These are phyloP conservation scores for Metarhizium rileyi DNA, from an alignment of 2,329 filamentous ascomycete species.

Conservation along the genomic window DNA sequence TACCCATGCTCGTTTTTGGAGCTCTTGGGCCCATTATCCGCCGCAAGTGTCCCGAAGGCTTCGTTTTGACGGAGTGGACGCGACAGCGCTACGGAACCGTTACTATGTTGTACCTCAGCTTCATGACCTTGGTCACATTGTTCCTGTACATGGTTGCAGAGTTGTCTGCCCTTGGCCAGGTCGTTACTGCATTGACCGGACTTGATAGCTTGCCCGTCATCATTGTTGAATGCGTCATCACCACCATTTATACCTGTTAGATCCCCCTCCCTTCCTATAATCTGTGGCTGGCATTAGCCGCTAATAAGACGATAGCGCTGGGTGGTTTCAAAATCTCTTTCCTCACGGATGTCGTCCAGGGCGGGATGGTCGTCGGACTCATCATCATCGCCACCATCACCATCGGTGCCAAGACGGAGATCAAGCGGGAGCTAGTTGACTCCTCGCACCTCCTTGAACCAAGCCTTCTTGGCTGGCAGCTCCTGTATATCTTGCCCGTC, in stretches of 20 bases:
- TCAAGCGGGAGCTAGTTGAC: constrained; percentile 58
- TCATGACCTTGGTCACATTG: constrained; percentile 69
- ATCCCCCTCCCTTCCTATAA: not conserved
- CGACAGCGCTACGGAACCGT: constrained; percentile 64
- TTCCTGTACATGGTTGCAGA: constrained; percentile 85
- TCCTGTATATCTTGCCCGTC: constrained; percentile 74
- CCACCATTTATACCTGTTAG: constrained; percentile 73
- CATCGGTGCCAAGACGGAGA: constrained; percentile 65
- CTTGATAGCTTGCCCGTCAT: constrained; percentile 65
- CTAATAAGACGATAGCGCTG: constrained; percentile 41
- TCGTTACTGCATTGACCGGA: constrained; percentile 64
- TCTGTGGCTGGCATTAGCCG: not conserved
- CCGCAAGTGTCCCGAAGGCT: constrained; percentile 70
- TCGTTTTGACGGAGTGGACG: constrained; percentile 78
- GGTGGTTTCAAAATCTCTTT: constrained; percentile 81
- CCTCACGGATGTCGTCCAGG: constrained; percentile 74
- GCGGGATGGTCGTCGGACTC: constrained; percentile 64
- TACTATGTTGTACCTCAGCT: constrained; percentile 63
- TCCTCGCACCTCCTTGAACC: constrained; percentile 59
- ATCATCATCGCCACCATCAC: constrained; percentile 69
- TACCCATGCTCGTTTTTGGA: constrained; percentile 68
- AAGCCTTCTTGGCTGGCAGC: constrained; percentile 70
- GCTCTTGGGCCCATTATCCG: constrained; percentile 68
- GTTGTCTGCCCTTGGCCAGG: constrained; percentile 71
- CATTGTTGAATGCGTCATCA: constrained; percentile 68